Evolutionary conservation across 2,329 filamentous ascomycete species (phyloP).

Genomic region (Clonostachys sp.): DNA sequence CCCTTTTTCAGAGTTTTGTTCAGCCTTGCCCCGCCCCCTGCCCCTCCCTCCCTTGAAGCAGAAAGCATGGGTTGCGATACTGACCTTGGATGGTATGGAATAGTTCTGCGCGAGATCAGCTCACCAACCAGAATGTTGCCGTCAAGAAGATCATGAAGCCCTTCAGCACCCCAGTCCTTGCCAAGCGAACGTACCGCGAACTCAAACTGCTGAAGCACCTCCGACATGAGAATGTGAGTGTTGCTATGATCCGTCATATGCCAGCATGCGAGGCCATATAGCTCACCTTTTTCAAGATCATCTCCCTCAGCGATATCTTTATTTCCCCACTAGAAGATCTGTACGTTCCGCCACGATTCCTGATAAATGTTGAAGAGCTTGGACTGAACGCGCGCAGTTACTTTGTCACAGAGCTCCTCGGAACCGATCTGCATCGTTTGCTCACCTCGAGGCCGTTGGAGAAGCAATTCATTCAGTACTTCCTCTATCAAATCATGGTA

Average conservation of each 20-base stretch:
- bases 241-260: slow-evolving; percentile 1
- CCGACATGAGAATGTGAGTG: slow-evolving; percentile 84
- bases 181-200: slow-evolving; percentile 96
- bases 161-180: slow-evolving; percentile 97
- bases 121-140: slow-evolving; percentile 92
- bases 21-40: neutral
- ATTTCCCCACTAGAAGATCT: slow-evolving; percentile 98
- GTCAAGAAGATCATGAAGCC: slow-evolving; percentile 99
- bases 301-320: slow-evolving; percentile 98
- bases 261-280: too few species aligned
- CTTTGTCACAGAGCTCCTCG: slow-evolving; percentile 95
- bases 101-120: slow-evolving; percentile 95
- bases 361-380: neutral
- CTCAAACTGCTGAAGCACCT: slow-evolving; percentile 96
- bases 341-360: slow-evolving; percentile 44
- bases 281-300: slow-evolving; percentile 57
- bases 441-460: slow-evolving; percentile 93
- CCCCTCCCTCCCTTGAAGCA: neutral
- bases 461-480: slow-evolving; percentile 99
- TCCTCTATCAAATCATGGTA: slow-evolving; percentile 98
- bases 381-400: slow-evolving; percentile 54
- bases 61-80: neutral
- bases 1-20: neutral
- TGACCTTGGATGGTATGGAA: neutral
- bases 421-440: slow-evolving; percentile 92